phyloP scores from a whole-genome alignment of 768 basidiomycete species.

The Suillus weaverae region DNA sequence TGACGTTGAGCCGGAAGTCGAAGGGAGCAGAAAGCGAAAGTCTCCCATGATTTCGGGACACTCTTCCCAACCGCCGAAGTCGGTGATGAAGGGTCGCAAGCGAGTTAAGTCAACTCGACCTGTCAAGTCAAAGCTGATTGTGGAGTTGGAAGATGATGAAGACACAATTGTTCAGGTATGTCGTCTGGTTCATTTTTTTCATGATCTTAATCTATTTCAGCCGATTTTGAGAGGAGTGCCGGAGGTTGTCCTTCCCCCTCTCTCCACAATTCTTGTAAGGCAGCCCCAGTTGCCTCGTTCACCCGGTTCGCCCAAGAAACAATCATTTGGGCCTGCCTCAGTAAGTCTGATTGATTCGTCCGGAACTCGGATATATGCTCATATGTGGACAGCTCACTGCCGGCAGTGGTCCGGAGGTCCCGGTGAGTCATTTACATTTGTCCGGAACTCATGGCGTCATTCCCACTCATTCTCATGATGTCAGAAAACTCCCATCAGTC shows the following conservation, averaged over 20 bases:
- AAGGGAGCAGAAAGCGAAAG: too few species aligned
- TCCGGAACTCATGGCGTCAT: too few species aligned
- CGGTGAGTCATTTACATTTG: too few species aligned
- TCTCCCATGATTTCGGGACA: not conserved
- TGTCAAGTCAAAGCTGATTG: not conserved
- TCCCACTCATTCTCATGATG: too few species aligned
- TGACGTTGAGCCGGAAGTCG: too few species aligned
- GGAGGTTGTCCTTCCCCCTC: not conserved
- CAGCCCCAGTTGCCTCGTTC: accelerated
- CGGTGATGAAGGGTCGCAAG: not conserved
- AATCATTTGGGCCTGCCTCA: not conserved
- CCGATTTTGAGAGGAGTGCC: not conserved
- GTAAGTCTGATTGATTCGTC: not conserved
- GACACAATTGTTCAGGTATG: not conserved
- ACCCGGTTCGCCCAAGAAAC: not conserved
- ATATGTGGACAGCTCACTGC: too few species aligned
- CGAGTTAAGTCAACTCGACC: not conserved
- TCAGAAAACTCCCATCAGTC: too few species aligned
- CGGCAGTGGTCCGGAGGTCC: too few species aligned
- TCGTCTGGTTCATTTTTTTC: not conserved
- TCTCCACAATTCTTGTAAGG: not conserved
- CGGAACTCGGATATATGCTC: too few species aligned
- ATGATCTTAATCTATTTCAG: not conserved
- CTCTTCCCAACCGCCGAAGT: not conserved
- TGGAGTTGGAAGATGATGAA: not conserved